Base-by-base conservation (phyloP, 2,329 filamentous ascomycete species). In the Alternaria burnsii region DNA sequence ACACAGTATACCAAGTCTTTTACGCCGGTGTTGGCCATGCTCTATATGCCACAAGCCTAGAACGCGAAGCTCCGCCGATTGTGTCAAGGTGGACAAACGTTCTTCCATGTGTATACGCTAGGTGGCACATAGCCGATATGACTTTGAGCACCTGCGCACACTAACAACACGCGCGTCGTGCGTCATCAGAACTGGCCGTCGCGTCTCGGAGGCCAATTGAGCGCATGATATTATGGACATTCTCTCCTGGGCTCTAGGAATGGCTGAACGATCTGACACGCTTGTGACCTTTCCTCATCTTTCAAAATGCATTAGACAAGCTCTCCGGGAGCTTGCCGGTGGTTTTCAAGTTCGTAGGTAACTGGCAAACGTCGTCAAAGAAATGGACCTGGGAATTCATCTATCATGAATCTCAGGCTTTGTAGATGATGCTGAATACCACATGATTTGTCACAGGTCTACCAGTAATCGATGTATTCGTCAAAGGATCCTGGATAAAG, bases 1-100 rank as follows among this genome's bases (percentile, higher is more conserved):
- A 66, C 65, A 42, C 41, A 70, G 70, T 62, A 70, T 65, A 63
- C 61, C 47, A 67, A 65, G 59, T 46, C 43, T 36, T 40, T 42
- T 30, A 30, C 28, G 28, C 30, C 43, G 43, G 32, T 55, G 26
- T 32, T 38, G 42, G 24, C 46, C 46, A 30, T 48, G 14, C 30
- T 38, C 11, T n/a, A 5, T 8, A 50, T 50, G 46, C 32, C 32
- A 38, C 14, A 38, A 50, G 46, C 20, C 7, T 26, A 18, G 30
- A 22, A 9, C 32, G 20, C 34, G 38, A 36, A 36, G 46, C 46
- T 50, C 38, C 30, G 20, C 18, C 2, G 11, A 10, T 4, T 9
- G 22, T 12, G 9, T 34, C 7, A 22, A 32, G 36, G 4, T 3
- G 32, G 46, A 12, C 32, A 50, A 26, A 16, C 46, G 11, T 38